Conservation (phyloP, 2,329 filamentous ascomycete genomes). For the Fusarium penzigii region DNA sequence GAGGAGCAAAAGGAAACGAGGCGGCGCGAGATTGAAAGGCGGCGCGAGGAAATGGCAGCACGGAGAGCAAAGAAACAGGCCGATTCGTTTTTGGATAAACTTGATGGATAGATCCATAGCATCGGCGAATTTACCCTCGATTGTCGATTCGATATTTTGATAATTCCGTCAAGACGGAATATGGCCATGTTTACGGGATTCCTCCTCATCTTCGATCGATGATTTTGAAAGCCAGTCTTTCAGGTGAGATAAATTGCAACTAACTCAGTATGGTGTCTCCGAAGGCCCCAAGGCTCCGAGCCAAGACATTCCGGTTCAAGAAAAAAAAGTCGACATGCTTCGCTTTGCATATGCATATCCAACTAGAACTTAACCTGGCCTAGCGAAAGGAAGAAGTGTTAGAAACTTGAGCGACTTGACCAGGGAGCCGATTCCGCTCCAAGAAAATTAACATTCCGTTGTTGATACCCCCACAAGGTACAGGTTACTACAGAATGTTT, state of each 20-base stretch:
- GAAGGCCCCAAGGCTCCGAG: no score
- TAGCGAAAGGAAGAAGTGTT: neutral
- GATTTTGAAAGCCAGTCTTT: neutral
- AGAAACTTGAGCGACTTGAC: neutral
- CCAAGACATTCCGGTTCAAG: slow-evolving; percentile 9
- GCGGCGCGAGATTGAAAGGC: slow-evolving; percentile 63
- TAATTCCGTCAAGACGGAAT: slow-evolving; percentile 16
- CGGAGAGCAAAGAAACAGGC: slow-evolving; percentile 67
- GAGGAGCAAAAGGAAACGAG: slow-evolving; percentile 60
- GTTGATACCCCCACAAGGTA: neutral
- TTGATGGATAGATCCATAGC: slow-evolving; percentile 4
- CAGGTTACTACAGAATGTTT: neutral
- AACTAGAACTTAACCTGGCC: neutral
- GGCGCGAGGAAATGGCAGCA: slow-evolving; percentile 62
- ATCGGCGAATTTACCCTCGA: neutral
- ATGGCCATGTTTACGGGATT: slow-evolving; percentile 3
- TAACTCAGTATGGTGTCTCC: slow-evolving; percentile 14
- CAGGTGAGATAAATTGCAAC: slow-evolving; percentile 4
- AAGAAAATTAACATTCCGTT: neutral
- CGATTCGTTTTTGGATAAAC: slow-evolving; percentile 68
- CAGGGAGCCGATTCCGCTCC: neutral
- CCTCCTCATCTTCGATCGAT: neutral
- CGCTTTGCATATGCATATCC: slow-evolving; percentile 7
- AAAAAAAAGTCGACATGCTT: neutral
- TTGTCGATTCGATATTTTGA: neutral